Base-by-base conservation (phyloP, 2,329 filamentous ascomycete genomes). In the Hymenoscyphus fructigenus region DNA sequence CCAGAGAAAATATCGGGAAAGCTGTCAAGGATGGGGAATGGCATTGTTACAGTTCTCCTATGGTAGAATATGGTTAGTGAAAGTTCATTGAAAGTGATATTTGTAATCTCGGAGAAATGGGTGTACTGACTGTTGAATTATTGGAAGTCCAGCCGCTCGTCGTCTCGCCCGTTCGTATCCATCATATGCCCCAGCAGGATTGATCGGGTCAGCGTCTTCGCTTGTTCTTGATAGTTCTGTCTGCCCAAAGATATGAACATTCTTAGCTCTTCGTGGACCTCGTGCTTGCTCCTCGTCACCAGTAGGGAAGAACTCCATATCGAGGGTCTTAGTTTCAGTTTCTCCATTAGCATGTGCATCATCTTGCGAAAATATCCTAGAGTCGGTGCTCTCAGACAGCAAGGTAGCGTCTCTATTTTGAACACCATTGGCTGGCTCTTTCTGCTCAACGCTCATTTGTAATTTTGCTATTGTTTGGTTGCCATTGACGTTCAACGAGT, bases 1-100 rank as follows among this genome's bases (percentile, higher is more conserved):
- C 60, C 78, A 20, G 82, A 75, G 76, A 93, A 92, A 62, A 97
- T 89, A 34, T 81, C 79, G 0, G 95, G 95, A 74, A 91, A 97
- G 75, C 92, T 96, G 74, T 95, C 88, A 38, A 96, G 83, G 32
- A 93, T 74, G 1, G 94, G 93, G 73, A 93, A 95, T 1, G 84
- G 79, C 7, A 94, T 81, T 1, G 78, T 67, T 53, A 78, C 78
- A 53, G 63, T 66, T 57, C 9, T 82, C 79, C 64, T 82, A 78
- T 71, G 26, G 10, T 57, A 34, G 26, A 9, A 67, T 64, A 57
- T 20, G 23, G 66, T 73, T 34, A 70, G 68, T 68, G 34, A 55
- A 26, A 53, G 28, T 7, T 34, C 36, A 36, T 59, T 10, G 26
- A 53, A 53, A 12, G 20, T 14, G 29, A 17, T 41, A 4, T 57